These are phyloP conservation scores for Lasiosphaeris hirsuta DNA, from an alignment of 495 filamentous ascomycete genomes.

Conservation along the genomic window DNA sequence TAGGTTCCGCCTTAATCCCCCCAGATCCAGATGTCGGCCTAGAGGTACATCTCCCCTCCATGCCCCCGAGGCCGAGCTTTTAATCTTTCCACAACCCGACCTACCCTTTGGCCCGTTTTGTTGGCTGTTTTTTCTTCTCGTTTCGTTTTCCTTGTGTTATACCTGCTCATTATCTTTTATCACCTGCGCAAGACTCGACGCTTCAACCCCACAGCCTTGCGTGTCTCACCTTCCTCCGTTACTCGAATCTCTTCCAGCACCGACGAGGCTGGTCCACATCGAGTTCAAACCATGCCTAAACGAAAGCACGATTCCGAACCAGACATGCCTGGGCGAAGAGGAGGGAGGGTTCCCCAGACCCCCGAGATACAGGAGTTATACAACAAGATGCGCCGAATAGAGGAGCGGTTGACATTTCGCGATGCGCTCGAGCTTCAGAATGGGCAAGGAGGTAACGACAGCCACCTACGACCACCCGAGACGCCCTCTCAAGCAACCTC, in stretches of 20 bases:
- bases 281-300: background rate
- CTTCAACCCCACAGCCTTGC: constrained; percentile 1
- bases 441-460: background rate
- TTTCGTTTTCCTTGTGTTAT: background rate
- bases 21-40: too few relatives aligned
- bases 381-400: constrained; percentile 18
- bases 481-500: constrained; percentile 10
- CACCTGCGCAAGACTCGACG: background rate
- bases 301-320: constrained; percentile 5
- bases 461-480: constrained; percentile 13
- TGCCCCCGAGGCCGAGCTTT: too few relatives aligned
- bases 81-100: too few relatives aligned
- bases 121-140: background rate
- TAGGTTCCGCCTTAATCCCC: too few relatives aligned
- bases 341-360: constrained; percentile 16
- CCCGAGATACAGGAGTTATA: constrained; percentile 35
- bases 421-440: background rate
- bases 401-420: background rate
- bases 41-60: too few relatives aligned
- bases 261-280: background rate
- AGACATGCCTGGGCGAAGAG: background rate
- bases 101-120: too few relatives aligned
- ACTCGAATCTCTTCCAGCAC: background rate
- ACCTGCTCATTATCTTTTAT: background rate
- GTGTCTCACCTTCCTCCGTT: background rate